Conservation (phyloP, 192 early-diverging fungal species). For the Entomortierella lignicola region DNA sequence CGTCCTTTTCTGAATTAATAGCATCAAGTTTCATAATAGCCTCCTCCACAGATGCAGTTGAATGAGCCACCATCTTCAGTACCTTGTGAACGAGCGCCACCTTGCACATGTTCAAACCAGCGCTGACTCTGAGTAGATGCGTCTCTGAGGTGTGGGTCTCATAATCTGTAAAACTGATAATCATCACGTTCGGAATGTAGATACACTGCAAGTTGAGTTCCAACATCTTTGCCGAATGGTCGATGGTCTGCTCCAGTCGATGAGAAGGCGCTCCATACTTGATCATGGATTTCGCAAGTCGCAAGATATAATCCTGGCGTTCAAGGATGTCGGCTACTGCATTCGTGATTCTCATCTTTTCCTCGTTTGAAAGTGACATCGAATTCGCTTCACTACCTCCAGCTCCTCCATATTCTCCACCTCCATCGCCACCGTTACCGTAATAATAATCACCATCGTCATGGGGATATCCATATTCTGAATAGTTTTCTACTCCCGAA, state of each 20-base stretch:
- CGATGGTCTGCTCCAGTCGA: slow-evolving; percentile 73
- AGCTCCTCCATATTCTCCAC: neutral
- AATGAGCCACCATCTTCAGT: slow-evolving; percentile 72
- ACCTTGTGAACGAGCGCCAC: slow-evolving; percentile 71
- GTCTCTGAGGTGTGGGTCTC: slow-evolving; percentile 81
- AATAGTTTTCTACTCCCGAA: slow-evolving; percentile 18
- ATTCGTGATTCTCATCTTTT: slow-evolving; percentile 62
- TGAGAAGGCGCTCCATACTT: slow-evolving; percentile 76
- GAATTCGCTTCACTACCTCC: neutral
- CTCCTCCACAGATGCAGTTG: slow-evolving; percentile 70
- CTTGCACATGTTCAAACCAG: slow-evolving; percentile 77
- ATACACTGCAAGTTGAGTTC: slow-evolving; percentile 74
- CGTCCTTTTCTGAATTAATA: slow-evolving; percentile 64
- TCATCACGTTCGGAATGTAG: slow-evolving; percentile 77
- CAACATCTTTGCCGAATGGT: slow-evolving; percentile 68
- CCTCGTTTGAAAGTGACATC: slow-evolving; percentile 54
- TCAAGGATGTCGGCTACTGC: slow-evolving; percentile 77
- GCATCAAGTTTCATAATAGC: slow-evolving; percentile 71
- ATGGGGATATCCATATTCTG: neutral
- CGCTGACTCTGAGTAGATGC: slow-evolving; percentile 69
- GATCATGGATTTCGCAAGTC: slow-evolving; percentile 74
- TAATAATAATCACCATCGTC: neutral
- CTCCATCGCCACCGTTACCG: neutral
- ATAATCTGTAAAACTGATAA: slow-evolving; percentile 77
- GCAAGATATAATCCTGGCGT: slow-evolving; percentile 72